phyloP scores from a whole-genome alignment of 495 filamentous ascomycete genomes.

The Monascus purpureus region DNA sequence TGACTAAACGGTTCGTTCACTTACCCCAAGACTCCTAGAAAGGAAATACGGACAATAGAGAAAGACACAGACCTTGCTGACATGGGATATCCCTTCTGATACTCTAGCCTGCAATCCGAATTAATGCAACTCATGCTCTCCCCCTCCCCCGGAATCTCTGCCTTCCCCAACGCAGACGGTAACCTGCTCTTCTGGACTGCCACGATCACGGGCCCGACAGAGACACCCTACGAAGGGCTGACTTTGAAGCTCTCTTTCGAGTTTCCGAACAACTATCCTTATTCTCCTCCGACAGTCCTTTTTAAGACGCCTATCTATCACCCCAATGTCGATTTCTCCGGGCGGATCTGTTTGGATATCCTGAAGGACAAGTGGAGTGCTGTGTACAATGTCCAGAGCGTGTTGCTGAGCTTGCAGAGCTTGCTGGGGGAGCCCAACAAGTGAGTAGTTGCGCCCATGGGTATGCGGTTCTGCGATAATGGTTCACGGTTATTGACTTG shows the following conservation, averaged over 20 bases:
- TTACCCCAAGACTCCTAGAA: too few species aligned
- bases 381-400: constrained; percentile 86
- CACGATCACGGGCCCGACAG: constrained; percentile 82
- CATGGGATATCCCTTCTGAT: too few species aligned
- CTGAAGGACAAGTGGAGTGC: constrained; percentile 97
- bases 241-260: constrained; percentile 88
- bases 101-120: constrained; percentile 90
- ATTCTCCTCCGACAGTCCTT: constrained; percentile 79
- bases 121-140: constrained; percentile 97
- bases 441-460: constrained; percentile 33
- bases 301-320: constrained; percentile 93
- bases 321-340: constrained; percentile 86
- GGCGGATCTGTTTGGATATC: constrained; percentile 90
- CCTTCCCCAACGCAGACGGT: constrained; percentile 81
- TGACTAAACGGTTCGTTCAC: constrained; percentile 55
- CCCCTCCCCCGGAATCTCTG: constrained; percentile 82
- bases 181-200: constrained; percentile 87
- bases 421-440: constrained; percentile 96
- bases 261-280: constrained; percentile 88
- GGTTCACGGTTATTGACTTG: constrained; percentile 1
- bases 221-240: constrained; percentile 79
- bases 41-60: too few species aligned
- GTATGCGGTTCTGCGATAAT: background rate
- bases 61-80: too few species aligned
- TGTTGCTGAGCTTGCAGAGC: constrained; percentile 87